Evolutionary conservation across 2,329 filamentous ascomycete species (phyloP).

Genomic region (Pestalotiopsis sp.): DNA sequence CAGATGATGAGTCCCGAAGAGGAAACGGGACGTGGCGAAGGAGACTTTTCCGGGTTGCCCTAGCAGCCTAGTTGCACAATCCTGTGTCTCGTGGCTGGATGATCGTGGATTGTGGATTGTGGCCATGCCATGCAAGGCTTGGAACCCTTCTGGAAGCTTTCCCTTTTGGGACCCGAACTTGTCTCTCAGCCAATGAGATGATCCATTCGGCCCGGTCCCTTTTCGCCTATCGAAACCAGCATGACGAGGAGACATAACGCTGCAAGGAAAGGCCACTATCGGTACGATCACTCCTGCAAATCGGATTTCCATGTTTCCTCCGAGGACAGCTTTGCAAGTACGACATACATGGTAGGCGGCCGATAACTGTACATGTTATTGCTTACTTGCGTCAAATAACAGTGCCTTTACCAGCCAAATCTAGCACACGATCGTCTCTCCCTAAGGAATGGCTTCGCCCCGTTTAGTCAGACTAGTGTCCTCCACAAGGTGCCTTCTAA

Average conservation of each 20-base stretch:
- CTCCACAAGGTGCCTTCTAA: background rate
- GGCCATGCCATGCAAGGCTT: constrained; percentile 9
- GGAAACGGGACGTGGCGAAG: background rate
- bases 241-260: background rate
- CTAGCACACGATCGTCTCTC: background rate
- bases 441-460: background rate
- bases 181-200: background rate
- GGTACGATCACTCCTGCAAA: background rate
- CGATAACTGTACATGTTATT: background rate
- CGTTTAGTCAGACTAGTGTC: background rate
- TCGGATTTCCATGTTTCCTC: background rate
- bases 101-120: background rate
- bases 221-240: background rate
- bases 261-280: background rate
- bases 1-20: background rate
- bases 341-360: too few species aligned
- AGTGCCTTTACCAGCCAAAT: background rate
- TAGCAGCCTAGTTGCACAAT: background rate
- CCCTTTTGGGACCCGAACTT: background rate
- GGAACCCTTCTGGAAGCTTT: constrained; percentile 12
- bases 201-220: background rate
- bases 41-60: background rate
- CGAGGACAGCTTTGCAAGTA: too few species aligned
- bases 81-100: background rate
- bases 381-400: background rate